These are phyloP conservation scores for Wallacemonas sp. DNA, from an alignment of 208 protist genomes.

Conservation along the genomic window DNA sequence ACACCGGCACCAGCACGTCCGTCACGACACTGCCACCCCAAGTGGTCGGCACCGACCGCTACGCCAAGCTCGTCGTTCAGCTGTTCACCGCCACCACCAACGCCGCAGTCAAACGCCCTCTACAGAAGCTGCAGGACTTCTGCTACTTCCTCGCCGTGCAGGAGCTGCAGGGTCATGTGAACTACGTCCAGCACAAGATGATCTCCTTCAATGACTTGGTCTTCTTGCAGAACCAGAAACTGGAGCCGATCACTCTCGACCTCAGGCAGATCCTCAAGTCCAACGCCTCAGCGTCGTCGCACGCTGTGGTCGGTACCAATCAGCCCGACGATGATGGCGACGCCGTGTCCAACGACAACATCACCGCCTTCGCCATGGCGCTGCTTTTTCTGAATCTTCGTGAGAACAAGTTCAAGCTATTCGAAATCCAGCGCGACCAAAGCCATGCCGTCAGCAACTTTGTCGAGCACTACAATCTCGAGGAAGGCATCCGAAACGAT, in stretches of 20 bases:
- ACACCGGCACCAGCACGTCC: constrained; percentile 47
- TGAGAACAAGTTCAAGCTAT: constrained; percentile 86
- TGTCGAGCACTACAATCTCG: constrained; percentile 81
- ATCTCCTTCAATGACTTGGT: constrained; percentile 85
- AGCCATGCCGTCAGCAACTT: constrained; percentile 71
- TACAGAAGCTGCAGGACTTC: constrained; percentile 82
- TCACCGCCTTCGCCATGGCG: constrained; percentile 35
- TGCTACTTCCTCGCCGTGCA: constrained; percentile 86
- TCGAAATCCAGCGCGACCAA: constrained; percentile 55
- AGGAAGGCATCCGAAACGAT: constrained; percentile 26
- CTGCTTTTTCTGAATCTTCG: constrained; percentile 71
- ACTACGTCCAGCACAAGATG: constrained; percentile 82
- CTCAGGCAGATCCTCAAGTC: constrained; percentile 1
- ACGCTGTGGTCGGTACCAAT: background rate
- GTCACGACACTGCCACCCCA: constrained; percentile 40
- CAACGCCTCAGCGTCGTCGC: background rate
- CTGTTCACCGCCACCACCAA: constrained; percentile 75
- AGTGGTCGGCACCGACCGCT: constrained; percentile 53
- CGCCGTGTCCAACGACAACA: constrained; percentile 4
- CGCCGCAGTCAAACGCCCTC: constrained; percentile 51
- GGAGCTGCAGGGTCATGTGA: constrained; percentile 85
- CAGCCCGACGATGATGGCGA: background rate
- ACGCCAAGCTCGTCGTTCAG: constrained; percentile 76
- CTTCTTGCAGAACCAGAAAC: constrained; percentile 73
- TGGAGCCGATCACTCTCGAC: constrained; percentile 54